phyloP scores from a whole-genome alignment of 2,329 filamentous ascomycete genomes.

The Myriangium duriaei region DNA sequence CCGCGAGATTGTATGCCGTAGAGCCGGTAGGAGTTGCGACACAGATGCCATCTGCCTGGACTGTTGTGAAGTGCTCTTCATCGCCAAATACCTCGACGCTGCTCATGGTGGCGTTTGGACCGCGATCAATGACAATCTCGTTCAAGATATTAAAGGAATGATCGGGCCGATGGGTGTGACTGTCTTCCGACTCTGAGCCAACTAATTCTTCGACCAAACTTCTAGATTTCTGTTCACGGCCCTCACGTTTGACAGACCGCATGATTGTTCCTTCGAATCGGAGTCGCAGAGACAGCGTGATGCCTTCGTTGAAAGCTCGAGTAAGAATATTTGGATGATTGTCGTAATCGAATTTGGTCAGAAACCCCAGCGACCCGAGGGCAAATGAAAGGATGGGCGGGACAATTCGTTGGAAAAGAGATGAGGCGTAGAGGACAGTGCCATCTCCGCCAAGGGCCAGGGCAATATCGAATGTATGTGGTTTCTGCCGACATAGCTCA shows the following conservation, averaged over 20 bases:
- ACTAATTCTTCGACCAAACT: conserved; percentile 85
- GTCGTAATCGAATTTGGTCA: conserved; percentile 92
- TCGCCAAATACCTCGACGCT: conserved; percentile 87
- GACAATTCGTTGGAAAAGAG: conserved; percentile 91
- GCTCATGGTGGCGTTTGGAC: conserved; percentile 89
- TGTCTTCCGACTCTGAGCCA: conserved; percentile 71
- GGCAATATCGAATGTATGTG: conserved; percentile 86
- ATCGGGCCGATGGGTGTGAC: conserved; percentile 73
- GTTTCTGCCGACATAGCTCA: conserved; percentile 60
- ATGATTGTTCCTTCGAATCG: conserved; percentile 91
- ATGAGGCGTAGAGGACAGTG: conserved; percentile 92
- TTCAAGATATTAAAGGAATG: conserved; percentile 84
- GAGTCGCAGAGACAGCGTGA: conserved; percentile 75
- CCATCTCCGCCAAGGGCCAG: conserved; percentile 75
- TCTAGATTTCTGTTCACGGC: conserved; percentile 27
- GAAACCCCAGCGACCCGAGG: conserved; percentile 80
- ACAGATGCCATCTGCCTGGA: conserved; percentile 85
- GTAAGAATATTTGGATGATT: conserved; percentile 57
- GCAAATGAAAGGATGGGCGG: conserved; percentile 88
- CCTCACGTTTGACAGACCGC: conserved; percentile 49
- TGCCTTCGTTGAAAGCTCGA: conserved; percentile 64
- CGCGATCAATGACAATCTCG: conserved; percentile 90
- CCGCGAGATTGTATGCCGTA: conserved; percentile 90
- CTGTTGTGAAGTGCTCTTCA: conserved; percentile 86
- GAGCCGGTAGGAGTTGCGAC: conserved; percentile 90